Base-by-base conservation (phyloP, 139 green algal genomes). In the Desmodesmus armatus region DNA sequence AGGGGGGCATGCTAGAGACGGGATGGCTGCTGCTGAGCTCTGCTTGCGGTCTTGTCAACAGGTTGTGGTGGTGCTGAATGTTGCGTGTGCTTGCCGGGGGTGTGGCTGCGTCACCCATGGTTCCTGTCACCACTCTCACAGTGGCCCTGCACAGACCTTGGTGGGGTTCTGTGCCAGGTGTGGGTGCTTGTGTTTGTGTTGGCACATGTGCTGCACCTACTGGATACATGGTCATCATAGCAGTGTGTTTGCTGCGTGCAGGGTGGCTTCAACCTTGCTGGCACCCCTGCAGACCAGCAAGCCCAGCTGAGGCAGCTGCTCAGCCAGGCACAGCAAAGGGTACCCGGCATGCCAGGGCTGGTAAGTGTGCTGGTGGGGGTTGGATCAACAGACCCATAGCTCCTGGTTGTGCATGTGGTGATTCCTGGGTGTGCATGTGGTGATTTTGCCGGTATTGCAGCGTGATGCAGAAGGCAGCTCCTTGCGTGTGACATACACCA, bases 281-380 rank as follows among this genome's bases (percentile, higher is more conserved):
- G 62, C 58, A 33, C 39, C 62, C n/a, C 77, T 63, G n/a, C n/a
- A 41, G 80, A 78, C 31, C 80, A 78, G 49, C 80, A 85, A 66
- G 47, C 62, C 6, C 67, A 78, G 51, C 80, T 85, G 66, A 21
- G 43, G 15, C 80, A 85, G 67, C 41, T 74, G n/a, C 41, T 74
- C 5, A 70, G 69, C 29, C 80, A 85, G 65, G 62, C 69, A 27
- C 80, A 85, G 44, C 65, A 78, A 49, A 40, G 70, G 33, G 62
- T 78, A 19, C 80, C 66, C 29, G 55, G 79, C 31, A 83, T 83
- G 77, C 77, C 58, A 43, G 58, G 77, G 5, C 74, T 83, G 77
- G 77, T 83, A 58, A 74, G 77, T 51, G n/a, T n/a, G n/a, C n/a
- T n/a, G n/a, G n/a, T n/a, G n/a, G n/a, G n/a, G n/a, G n/a, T n/a